Conservation (phyloP, 208 protist genomes). For the Wallacemonas rigidus region DNA sequence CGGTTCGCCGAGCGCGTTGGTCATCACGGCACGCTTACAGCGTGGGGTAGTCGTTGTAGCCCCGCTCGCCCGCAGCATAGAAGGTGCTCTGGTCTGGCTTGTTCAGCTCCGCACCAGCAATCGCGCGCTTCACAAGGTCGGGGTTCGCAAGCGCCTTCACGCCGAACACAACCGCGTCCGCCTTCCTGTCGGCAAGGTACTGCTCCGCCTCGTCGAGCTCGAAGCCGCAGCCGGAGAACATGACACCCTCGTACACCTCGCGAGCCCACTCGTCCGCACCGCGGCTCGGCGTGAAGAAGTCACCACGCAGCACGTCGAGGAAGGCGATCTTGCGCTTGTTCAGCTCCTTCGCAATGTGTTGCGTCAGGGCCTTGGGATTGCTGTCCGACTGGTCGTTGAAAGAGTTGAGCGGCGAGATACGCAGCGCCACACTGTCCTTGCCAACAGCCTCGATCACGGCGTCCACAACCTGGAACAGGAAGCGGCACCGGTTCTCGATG, state of each 20-base stretch:
- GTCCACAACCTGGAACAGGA: conserved; percentile 77
- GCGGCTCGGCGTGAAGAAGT: conserved; percentile 24
- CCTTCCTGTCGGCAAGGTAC: conserved; percentile 31
- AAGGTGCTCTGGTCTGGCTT: conserved; percentile 25
- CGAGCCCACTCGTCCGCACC: conserved; percentile 51
- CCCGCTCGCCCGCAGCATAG: conserved; percentile 30
- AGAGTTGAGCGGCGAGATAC: conserved; percentile 63
- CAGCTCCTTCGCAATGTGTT: conserved; percentile 54
- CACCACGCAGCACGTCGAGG: conserved; percentile 45
- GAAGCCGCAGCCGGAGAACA: conserved; percentile 50
- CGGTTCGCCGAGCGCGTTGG: too few relatives aligned
- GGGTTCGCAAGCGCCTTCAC: conserved; percentile 67
- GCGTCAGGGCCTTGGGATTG: conserved; percentile 45
- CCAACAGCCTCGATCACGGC: conserved; percentile 48
- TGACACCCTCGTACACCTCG: conserved; percentile 43
- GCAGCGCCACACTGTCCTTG: conserved; percentile 44
- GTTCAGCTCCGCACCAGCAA: conserved; percentile 38
- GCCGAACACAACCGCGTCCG: conserved; percentile 61
- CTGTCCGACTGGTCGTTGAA: conserved; percentile 39
- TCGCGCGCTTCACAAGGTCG: conserved; percentile 54
- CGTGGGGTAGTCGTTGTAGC: conserved; percentile 55
- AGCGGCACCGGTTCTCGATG: conserved; percentile 73
- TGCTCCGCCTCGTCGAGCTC: conserved; percentile 39
- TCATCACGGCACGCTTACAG: background rate
- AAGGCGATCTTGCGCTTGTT: conserved; percentile 48